phyloP scores from a whole-genome alignment of 805 yeast species.

The Wickerhamiella siamensis region DNA sequence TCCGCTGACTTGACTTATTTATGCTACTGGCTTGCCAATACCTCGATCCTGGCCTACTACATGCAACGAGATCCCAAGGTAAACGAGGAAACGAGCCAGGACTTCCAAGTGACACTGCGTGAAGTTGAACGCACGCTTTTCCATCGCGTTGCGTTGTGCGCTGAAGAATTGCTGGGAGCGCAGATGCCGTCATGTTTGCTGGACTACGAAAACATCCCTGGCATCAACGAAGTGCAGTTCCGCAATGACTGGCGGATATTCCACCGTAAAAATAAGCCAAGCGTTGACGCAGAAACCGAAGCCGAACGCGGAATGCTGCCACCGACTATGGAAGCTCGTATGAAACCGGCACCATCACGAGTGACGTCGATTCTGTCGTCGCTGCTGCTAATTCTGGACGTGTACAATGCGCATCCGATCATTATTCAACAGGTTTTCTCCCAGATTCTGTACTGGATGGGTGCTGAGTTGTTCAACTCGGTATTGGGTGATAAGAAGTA shows the following conservation, averaged over 20 bases:
- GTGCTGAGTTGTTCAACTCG: constrained; percentile 57
- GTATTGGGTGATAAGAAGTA: constrained; percentile 53
- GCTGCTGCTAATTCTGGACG: constrained; percentile 63
- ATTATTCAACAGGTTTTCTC: constrained; percentile 67
- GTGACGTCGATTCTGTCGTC: constrained; percentile 83
- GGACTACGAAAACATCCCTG: constrained; percentile 71
- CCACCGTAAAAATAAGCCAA: constrained; percentile 33
- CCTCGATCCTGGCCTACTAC: constrained; percentile 66
- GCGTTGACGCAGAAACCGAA: constrained; percentile 50
- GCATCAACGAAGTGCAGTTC: constrained; percentile 58
- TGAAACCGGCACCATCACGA: constrained; percentile 79
- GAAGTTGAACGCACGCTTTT: constrained; percentile 8
- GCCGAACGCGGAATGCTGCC: constrained; percentile 68
- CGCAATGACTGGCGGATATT: constrained; percentile 59
- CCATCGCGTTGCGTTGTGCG: constrained; percentile 5
- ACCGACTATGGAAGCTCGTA: constrained; percentile 55
- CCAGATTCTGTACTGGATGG: constrained; percentile 64
- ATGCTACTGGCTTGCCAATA: constrained; percentile 79
- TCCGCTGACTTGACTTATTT: constrained; percentile 26
- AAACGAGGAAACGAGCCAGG: constrained; percentile 18
- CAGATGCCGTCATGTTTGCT: constrained; percentile 25
- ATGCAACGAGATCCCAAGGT: constrained; percentile 47
- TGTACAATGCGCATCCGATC: constrained; percentile 67
- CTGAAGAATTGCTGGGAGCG: constrained; percentile 12
- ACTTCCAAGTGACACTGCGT: constrained; percentile 9